Conservation (phyloP, 2,329 filamentous ascomycete species). For the Fusarium chuoi region DNA sequence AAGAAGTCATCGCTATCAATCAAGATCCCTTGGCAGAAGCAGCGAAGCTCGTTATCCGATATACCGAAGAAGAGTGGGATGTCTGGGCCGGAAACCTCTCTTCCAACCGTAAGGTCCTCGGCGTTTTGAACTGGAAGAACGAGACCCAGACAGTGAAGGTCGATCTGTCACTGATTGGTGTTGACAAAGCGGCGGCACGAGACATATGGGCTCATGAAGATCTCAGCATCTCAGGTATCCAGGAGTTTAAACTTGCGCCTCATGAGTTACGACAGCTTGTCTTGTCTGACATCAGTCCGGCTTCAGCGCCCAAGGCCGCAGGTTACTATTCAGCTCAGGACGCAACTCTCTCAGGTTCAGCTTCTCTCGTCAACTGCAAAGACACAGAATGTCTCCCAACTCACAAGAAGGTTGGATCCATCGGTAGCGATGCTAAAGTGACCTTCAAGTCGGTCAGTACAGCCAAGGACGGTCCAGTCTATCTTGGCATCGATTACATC, state of each 20-base stretch:
- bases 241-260: constrained; percentile 47
- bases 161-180: constrained; percentile 53
- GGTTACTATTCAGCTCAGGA: constrained; percentile 54
- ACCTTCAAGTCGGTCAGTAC: constrained; percentile 49
- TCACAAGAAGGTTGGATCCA: constrained; percentile 55
- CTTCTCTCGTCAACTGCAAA: constrained; percentile 50
- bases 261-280: constrained; percentile 55
- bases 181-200: constrained; percentile 52
- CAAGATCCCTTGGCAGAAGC: constrained; percentile 65
- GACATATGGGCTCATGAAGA: constrained; percentile 55
- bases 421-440: constrained; percentile 49
- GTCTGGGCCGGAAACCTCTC: constrained; percentile 62
- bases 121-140: constrained; percentile 62
- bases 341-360: constrained; percentile 51
- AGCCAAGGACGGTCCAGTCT: constrained; percentile 48
- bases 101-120: constrained; percentile 54
- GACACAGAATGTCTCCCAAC: constrained; percentile 54
- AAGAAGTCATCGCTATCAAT: constrained; percentile 66
- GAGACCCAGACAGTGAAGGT: constrained; percentile 55
- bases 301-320: constrained; percentile 34
- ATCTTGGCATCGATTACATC: constrained; percentile 61
- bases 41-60: constrained; percentile 59
- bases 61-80: constrained; percentile 61
- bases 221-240: constrained; percentile 46
- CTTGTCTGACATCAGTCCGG: constrained; percentile 47